Base-by-base conservation (phyloP, 495 filamentous ascomycete species). In the Xylaria intraflava region DNA sequence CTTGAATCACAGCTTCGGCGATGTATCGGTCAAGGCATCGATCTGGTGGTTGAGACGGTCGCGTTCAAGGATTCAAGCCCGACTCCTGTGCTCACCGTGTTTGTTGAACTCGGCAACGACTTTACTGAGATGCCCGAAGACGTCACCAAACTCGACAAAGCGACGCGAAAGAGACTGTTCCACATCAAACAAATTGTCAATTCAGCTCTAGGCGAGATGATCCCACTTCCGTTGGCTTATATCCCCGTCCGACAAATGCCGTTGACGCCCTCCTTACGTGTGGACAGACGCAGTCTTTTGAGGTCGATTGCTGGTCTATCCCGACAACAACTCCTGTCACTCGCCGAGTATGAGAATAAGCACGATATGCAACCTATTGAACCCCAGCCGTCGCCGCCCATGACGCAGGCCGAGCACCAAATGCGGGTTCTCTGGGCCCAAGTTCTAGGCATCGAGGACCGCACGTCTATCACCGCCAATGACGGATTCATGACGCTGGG, bases 401-500 rank as follows among this genome's bases (percentile, higher is more conserved):
- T 74, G 40, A 76, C 72, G 3, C 56, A 69, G 40, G 64, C 62
- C 12, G 75, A 78, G 57, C 65, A 70, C 27, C 63, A 60, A 27
- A 73, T 78, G 71, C 64, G 73, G 30, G 42, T 49, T 11, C 60
- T 76, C 24, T 78, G 73, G 74, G 71, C 72, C 1, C 55, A 60
- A 17, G 68, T 76, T 1, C 60, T 78, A 10, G 63, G 57, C 0
- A 46, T 73, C 11, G 63, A 72, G n/a, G 64, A 67, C 42, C 59
- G 58, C 5, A 11, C 52, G n/a, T 59, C 60, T 14, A 75, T 78
- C 20, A 64, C 64, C 0, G 61, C 72, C 2, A 51, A 61, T 3
- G 74, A 76, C 29, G 66, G 65, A n/a, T 78, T 78, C 49, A 61
- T 77, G 51, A 58, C 65, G 8, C 54, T 73, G 19, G 74, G 75